Evolutionary conservation across 192 early-diverging fungal species (phyloP).

Genomic region (Coemansia sp.): DNA sequence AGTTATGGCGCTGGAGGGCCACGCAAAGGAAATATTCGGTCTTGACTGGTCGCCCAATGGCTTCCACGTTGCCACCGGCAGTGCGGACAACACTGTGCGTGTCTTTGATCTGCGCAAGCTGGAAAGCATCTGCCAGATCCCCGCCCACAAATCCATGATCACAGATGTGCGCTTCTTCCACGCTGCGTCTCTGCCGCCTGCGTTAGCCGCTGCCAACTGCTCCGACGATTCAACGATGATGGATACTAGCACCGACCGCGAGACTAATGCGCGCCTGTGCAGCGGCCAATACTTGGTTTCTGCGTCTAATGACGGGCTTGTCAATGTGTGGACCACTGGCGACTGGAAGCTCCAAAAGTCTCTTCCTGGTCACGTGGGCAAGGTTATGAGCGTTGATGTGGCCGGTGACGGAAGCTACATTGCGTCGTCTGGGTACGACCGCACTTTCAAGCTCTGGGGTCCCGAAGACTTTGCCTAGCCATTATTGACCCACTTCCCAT

Average conservation of each 20-base stretch:
- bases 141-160: constrained; percentile 90
- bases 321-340: constrained; percentile 92
- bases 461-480: constrained; percentile 49
- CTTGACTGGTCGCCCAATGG: constrained; percentile 94
- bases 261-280: constrained; percentile 35
- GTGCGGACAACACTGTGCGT: constrained; percentile 86
- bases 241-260: constrained; percentile 17
- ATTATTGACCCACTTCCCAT: neutral
- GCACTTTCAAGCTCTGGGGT: constrained; percentile 93
- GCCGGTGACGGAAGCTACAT: constrained; percentile 77
- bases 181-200: constrained; percentile 12
- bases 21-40: constrained; percentile 85
- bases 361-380: constrained; percentile 84
- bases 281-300: constrained; percentile 80
- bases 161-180: constrained; percentile 75
- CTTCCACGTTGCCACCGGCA: constrained; percentile 88
- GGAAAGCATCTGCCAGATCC: constrained; percentile 76
- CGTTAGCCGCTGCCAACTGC: constrained; percentile 5
- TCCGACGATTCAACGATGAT: constrained; percentile 31
- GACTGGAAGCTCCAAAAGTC: constrained; percentile 91
- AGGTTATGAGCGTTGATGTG: constrained; percentile 88
- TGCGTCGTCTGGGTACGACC: constrained; percentile 84
- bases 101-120: constrained; percentile 90
- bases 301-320: constrained; percentile 83
- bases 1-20: constrained; percentile 85